A percentile compares a stretch with the other conserved stretches of the same genome.
These are phyloP conservation scores for Logfia minima DNA, from an alignment of 129 eudicot genomes.

Conservation along the genomic window DNA sequence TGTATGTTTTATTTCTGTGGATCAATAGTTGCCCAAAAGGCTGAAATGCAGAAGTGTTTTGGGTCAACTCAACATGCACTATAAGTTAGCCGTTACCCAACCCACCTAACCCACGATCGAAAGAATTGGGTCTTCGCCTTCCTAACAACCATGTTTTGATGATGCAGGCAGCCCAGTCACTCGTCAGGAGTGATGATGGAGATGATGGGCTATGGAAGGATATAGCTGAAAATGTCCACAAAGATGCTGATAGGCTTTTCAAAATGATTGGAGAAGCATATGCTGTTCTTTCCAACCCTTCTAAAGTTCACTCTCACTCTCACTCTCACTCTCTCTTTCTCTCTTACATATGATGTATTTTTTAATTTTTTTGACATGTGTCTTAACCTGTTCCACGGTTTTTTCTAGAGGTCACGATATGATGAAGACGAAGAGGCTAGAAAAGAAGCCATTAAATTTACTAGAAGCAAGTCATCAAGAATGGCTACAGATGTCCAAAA, in stretches of 20 bases:
- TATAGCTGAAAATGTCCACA: slow-evolving; percentile 75
- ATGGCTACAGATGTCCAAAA: slow-evolving; percentile 46
- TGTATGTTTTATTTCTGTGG: neutral
- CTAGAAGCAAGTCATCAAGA: slow-evolving; percentile 46
- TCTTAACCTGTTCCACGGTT: slow-evolving; percentile 27
- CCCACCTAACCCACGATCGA: neutral
- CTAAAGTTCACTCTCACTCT: slow-evolving; percentile 47
- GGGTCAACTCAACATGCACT: neutral
- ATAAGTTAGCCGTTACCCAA: neutral
- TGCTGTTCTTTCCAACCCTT: slow-evolving; percentile 83
- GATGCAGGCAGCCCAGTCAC: slow-evolving; percentile 77
- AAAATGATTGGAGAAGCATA: slow-evolving; percentile 99
- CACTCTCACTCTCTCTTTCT: neutral
- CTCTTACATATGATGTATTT: too few relatives aligned
- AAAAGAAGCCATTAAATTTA: slow-evolving; percentile 44
- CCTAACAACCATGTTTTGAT: slow-evolving; percentile 12
- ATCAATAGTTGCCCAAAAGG: neutral
- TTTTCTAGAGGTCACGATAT: slow-evolving; percentile 62
- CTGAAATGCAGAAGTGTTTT: neutral
- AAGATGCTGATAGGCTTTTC: slow-evolving; percentile 89
- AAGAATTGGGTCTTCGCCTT: neutral
- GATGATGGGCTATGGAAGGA: slow-evolving; percentile 91
- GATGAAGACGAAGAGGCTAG: slow-evolving; percentile 78
- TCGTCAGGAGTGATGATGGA: slow-evolving; percentile 73
- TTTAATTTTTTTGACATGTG: neutral